Evolutionary conservation across 2,329 filamentous ascomycete species (phyloP).

Genomic region (Colletotrichum aenigma): DNA sequence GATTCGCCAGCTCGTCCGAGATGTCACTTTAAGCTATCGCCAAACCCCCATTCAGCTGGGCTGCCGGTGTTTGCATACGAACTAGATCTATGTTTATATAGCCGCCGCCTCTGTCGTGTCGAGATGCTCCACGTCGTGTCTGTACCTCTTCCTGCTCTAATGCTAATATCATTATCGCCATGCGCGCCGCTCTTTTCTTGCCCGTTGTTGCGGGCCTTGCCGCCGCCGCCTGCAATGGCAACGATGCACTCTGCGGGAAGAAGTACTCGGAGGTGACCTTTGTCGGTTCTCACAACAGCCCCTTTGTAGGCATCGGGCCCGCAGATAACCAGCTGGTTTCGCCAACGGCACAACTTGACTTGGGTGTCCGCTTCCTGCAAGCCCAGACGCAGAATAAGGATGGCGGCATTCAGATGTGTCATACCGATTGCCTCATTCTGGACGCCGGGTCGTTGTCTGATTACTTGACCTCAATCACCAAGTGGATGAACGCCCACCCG

Average conservation of each 20-base stretch:
- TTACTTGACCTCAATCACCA: conserved; percentile 62
- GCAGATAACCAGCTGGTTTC: conserved; percentile 66
- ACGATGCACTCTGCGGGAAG: conserved; percentile 57
- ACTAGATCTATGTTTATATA: background rate
- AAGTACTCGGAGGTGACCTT: conserved; percentile 65
- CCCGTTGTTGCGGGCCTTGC: conserved; percentile 21
- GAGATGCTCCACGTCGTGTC: background rate
- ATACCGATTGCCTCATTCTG: conserved; percentile 64
- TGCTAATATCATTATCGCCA: background rate
- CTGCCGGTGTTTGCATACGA: background rate
- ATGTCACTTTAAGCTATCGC: conserved; percentile 1
- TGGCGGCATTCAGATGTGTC: conserved; percentile 63
- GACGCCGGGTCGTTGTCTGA: conserved; percentile 60
- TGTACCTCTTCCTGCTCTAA: background rate
- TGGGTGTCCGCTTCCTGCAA: conserved; percentile 68
- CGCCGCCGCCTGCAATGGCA: conserved; percentile 59
- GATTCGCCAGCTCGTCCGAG: conserved; percentile 9
- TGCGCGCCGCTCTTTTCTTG: conserved; percentile 11
- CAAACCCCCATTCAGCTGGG: background rate
- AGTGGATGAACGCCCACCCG: conserved; percentile 62
- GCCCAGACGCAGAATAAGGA: conserved; percentile 64
- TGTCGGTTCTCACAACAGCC: conserved; percentile 68
- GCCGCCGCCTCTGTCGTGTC: background rate
- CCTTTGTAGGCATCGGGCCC: conserved; percentile 62
- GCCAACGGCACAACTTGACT: conserved; percentile 60